Base-by-base conservation (phyloP, 2,329 filamentous ascomycete genomes). In the Dactylellina parvicollis region DNA sequence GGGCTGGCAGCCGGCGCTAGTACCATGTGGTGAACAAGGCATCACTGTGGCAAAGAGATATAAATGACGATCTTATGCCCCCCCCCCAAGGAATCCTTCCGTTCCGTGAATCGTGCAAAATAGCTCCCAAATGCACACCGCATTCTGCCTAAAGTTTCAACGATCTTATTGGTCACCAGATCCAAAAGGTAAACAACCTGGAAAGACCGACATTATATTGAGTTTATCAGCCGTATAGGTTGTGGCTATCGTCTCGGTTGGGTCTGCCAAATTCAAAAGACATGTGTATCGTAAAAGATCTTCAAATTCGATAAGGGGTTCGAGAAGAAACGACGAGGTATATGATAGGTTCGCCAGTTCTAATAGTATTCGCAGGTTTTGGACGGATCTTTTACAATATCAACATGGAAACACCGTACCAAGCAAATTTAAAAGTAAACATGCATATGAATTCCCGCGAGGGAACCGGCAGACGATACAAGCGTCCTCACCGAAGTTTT, bases 401-500 rank as follows among this genome's bases (percentile, higher is more conserved):
- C n/a, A n/a, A n/a, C n/a, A n/a, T n/a, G n/a, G n/a, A n/a, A n/a
- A n/a, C n/a, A n/a, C n/a, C n/a, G n/a, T n/a, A n/a, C n/a, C n/a
- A n/a, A n/a, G n/a, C n/a, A n/a, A n/a, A n/a, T n/a, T n/a, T n/a
- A n/a, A n/a, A n/a, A n/a, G n/a, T n/a, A n/a, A n/a, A n/a, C 57
- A 49, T 66, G 61, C 61, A 66, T 57, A 55, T 55, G n/a, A 50
- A 61, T 67, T 59, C 62, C 62, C 62, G 42, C 52, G 62, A 40
- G 47, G 62, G 62, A 67, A 59, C 54, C 56, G 38, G 42, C 32
- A 47, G 32, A n/a, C 54, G 55, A 54, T 52, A 9, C 20, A 50
- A 55, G 36, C 76, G 70, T 36, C n/a, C n/a, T n/a, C 40, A 54
- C 54, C 62, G 46, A 40, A 50, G 30, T 40, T 59, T 65, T 72